Evolutionary conservation across 805 yeast species (phyloP), one percentile per base, ranked within the genome.

Genomic region (Myxozyma vanderwaltii): DNA sequence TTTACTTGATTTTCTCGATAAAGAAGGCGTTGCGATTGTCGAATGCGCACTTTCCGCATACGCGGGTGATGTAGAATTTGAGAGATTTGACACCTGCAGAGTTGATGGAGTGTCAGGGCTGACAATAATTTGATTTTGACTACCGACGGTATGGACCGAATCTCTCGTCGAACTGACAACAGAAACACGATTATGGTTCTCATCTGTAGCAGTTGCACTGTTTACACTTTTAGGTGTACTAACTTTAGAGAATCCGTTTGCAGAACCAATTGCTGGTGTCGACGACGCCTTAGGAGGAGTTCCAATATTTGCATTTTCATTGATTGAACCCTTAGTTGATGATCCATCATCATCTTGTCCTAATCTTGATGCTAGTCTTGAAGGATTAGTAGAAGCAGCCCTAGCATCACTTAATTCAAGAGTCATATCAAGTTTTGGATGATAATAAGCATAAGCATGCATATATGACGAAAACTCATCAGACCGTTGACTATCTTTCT

Each of bases 381-480:
- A 27, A 21, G 55, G 21, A 15, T 17, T 13, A 3, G 21, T 19
- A 6, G 38, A 26, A 19, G 54, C 47, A 4, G 48, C 57, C 17
- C 65, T 33, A 5, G 65, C 65, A 39, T 62, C 65, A 31, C 54
- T 56, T 8, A 62, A 29, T 29, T 62, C 65, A 5, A 57, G 51
- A 27, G 64, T 62, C 65, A 62, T 62, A 40, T 62, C 65, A 3
- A 62, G 61, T 45, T 62, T 62, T 24, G 64, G 65, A 27, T 62
- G 65, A 43, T 59, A 62, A 27, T 51, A 59, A 23, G 65, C 58
- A 26, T 62, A 58, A 6, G 59, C 51, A 33, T 62, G 63, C 33
- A 59, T 52, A 17, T 47, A 40, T 21, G 56, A 27, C 44, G 51
- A 46, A 21, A 17, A 55, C 39, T 51, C 59, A 35, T 55, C 56